Evolutionary conservation across 768 basidiomycete species (phyloP), one percentile per base, ranked within the genome.

Genomic region (Boletus rubescentipes): DNA sequence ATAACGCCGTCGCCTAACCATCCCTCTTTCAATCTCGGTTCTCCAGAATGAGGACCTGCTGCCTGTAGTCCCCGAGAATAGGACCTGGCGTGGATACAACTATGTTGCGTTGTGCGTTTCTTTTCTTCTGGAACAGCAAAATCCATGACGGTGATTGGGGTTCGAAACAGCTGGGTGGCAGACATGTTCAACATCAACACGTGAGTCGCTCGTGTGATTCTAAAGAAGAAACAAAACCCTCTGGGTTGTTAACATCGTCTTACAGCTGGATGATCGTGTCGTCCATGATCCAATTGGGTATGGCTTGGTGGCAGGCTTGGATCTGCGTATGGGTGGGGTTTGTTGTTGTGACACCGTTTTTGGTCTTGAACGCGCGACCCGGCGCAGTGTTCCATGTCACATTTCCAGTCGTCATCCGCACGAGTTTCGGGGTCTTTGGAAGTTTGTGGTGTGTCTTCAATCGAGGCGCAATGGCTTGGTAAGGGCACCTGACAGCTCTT

Each of bases 271-370:
- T 85, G 85, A 88, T 89, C 54, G 85, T 79, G 0, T 87, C 85
- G 29, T 84, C 85, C 12, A 87, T 89, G 87, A 78, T 85, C 31
- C 81, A 86, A 56, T 70, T 83, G 29, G 85, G 86, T 4, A 77
- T 91, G 30, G 85, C 85, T 0, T 91, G 87, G 88, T 91, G 87
- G 88, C 86, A 91, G 67, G 85, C 90, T 15, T 89, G 90, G 87
- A 77, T 92, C 48, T 90, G 85, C 54, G 86, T 87, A 12, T 88
- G 84, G 86, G 59, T 87, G 34, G 84, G 76, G 42, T 87, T 76
- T 67, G 80, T 65, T 2, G 55, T 83, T 51, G 81, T 81, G 20
- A 83, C 86, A 2, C 83, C 83, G 0, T 86, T 94, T 72, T 78
- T 93, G 54, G 84, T 85, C 23, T 67, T 88, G 58, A 93, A 91